These are phyloP conservation scores for Cyclospora cayetanensis DNA, from an alignment of 169 alveolate species.

Conservation along the genomic window DNA sequence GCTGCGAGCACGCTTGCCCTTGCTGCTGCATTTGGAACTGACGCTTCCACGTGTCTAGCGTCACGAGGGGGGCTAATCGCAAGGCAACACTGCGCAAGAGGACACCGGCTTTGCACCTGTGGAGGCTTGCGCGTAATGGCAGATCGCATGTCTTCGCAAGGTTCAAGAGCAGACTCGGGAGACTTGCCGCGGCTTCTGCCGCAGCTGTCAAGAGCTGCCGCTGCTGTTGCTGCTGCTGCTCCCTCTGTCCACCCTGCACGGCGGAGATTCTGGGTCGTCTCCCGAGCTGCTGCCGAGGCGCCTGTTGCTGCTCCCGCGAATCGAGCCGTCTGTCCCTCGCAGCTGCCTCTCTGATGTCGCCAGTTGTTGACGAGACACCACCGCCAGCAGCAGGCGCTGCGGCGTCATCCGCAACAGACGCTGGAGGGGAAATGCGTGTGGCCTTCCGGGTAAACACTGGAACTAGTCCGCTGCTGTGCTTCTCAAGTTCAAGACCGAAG, in stretches of 20 bases:
- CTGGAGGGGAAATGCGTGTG: neutral
- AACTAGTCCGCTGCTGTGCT: constrained; percentile 8
- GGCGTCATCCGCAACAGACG: constrained; percentile 25
- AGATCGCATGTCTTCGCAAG: constrained; percentile 27
- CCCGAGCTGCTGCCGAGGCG: neutral
- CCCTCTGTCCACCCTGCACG: no score
- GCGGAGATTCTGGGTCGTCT: no score
- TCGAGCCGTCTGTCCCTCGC: neutral
- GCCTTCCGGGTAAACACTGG: constrained; percentile 31
- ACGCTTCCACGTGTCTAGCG: constrained; percentile 37
- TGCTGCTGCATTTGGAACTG: constrained; percentile 26
- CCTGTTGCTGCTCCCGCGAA: neutral
- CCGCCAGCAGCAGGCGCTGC: neutral
- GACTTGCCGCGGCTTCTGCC: constrained; percentile 44
- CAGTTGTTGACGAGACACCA: neutral
- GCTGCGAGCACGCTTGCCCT: neutral
- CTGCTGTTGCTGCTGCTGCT: constrained; percentile 1
- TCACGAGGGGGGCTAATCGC: constrained; percentile 7
- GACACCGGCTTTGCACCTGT: neutral
- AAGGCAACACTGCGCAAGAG: constrained; percentile 14
- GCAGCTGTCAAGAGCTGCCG: neutral
- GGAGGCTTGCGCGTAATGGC: neutral
- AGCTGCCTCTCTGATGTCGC: neutral
- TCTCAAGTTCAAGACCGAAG: neutral
- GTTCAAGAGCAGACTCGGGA: neutral